phyloP scores from a whole-genome alignment of 768 basidiomycete genomes.

The Naganishia vaughanmartiniae region DNA sequence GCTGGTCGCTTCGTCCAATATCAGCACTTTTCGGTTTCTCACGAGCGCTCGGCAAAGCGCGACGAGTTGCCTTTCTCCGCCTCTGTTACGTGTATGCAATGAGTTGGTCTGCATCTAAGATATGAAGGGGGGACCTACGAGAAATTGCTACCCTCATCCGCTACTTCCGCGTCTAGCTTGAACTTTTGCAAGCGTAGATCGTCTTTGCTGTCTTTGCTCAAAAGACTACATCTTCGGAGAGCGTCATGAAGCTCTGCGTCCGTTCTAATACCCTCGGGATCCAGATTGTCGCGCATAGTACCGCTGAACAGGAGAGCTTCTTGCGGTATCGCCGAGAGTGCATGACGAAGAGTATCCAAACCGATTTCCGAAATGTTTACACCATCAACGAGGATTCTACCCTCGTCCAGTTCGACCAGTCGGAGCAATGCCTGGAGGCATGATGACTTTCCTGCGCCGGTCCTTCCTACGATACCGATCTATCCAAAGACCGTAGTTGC shows the following conservation, averaged over 20 bases:
- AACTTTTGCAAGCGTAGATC: conserved; percentile 61
- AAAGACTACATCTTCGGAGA: conserved; percentile 63
- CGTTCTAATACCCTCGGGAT: conserved; percentile 59
- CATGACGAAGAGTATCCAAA: conserved; percentile 59
- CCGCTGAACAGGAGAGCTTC: conserved; percentile 58
- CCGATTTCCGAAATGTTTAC: conserved; percentile 57
- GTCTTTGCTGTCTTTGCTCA: conserved; percentile 6
- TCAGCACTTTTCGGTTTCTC: conserved; percentile 62
- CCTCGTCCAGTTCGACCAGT: conserved; percentile 62
- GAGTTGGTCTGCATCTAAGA: not conserved
- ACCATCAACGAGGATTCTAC: conserved; percentile 55
- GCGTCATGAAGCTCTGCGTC: conserved; percentile 66
- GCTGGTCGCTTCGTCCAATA: conserved; percentile 30
- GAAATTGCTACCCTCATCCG: conserved; percentile 67
- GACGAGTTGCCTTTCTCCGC: conserved; percentile 67
- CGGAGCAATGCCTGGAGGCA: conserved; percentile 58
- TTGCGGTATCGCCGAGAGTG: conserved; percentile 69
- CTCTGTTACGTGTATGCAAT: conserved; percentile 48
- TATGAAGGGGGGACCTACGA: conserved; percentile 9
- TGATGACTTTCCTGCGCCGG: conserved; percentile 60
- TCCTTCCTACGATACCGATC: conserved; percentile 65
- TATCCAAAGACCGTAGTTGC: not conserved
- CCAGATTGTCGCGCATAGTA: conserved; percentile 56
- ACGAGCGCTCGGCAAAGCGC: conserved; percentile 65
- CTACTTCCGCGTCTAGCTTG: conserved; percentile 62